A percentile compares a stretch with the other conserved stretches of the same genome.
phyloP scores from a whole-genome alignment of 345 rosid species.

The Sisymbrium irio region DNA sequence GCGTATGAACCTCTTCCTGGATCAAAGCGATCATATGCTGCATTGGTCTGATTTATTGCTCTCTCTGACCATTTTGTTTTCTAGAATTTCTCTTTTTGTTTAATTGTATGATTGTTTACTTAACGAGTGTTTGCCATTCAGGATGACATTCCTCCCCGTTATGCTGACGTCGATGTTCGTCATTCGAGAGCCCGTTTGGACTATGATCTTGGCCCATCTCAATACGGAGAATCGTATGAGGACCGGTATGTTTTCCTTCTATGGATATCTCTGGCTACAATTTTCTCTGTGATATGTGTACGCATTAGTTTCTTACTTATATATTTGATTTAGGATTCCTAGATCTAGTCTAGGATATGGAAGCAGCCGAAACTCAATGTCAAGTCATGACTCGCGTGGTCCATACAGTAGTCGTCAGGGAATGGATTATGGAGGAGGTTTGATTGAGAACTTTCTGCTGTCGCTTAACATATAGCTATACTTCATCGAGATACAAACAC shows the following conservation, averaged over 20 bases:
- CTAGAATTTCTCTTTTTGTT: neutral
- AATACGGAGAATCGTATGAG: slow-evolving; percentile 72
- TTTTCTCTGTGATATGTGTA: neutral
- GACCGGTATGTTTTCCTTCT: slow-evolving; percentile 57
- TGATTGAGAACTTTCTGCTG: slow-evolving; percentile 26
- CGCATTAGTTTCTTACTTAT: neutral
- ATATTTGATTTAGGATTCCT: slow-evolving; percentile 58
- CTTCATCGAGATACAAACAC: neutral
- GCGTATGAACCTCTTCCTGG: slow-evolving; percentile 85
- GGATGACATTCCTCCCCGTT: slow-evolving; percentile 89
- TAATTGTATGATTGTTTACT: neutral
- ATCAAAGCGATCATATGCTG: slow-evolving; percentile 83
- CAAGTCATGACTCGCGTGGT: slow-evolving; percentile 82
- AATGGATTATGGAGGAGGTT: slow-evolving; percentile 79
- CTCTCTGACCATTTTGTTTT: neutral
- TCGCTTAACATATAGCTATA: slow-evolving; percentile 9
- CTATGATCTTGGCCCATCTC: slow-evolving; percentile 72
- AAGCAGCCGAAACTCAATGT: slow-evolving; percentile 70
- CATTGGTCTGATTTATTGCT: slow-evolving; percentile 57
- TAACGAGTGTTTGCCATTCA: slow-evolving; percentile 23
- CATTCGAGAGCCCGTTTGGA: slow-evolving; percentile 91
- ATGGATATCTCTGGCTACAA: neutral
- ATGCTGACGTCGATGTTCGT: slow-evolving; percentile 64
- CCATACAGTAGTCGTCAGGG: slow-evolving; percentile 72
- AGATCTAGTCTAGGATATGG: slow-evolving; percentile 81